Conservation (phyloP, 306 rosid species). For the Lathyrus sativus region DNA sequence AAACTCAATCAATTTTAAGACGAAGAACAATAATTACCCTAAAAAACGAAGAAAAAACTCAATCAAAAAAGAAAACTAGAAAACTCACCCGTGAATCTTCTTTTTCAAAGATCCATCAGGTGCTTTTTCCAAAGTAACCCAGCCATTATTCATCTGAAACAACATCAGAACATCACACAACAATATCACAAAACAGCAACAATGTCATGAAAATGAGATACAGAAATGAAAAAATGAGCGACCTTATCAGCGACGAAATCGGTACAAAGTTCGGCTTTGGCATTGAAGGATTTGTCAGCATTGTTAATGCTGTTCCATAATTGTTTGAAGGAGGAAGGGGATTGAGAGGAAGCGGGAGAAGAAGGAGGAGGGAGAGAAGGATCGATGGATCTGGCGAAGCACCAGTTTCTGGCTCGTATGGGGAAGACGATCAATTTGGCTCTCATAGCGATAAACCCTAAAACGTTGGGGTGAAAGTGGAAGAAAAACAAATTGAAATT, state of each 20-base stretch:
- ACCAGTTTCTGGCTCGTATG: slow-evolving; percentile 81
- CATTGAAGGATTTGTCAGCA: slow-evolving; percentile 40
- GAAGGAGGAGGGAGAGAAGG: slow-evolving; percentile 37
- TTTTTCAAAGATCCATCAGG: slow-evolving; percentile 67
- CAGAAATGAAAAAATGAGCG: neutral
- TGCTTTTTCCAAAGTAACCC: slow-evolving; percentile 76
- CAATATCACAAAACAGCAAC: neutral
- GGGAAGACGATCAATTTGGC: slow-evolving; percentile 91
- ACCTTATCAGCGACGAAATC: slow-evolving; percentile 79
- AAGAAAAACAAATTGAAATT: neutral
- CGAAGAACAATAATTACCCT: neutral
- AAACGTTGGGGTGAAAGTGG: neutral
- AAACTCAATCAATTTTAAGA: slow-evolving; percentile 20
- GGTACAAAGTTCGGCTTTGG: slow-evolving; percentile 63
- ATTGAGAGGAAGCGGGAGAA: slow-evolving; percentile 42
- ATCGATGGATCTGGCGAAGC: slow-evolving; percentile 69
- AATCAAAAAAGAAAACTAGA: neutral
- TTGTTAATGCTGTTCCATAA: slow-evolving; percentile 53
- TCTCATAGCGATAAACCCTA: slow-evolving; percentile 53
- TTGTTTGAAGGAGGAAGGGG: slow-evolving; percentile 64
- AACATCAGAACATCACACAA: neutral
- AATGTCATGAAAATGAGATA: neutral
- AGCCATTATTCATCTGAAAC: slow-evolving; percentile 74
- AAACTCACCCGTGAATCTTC: slow-evolving; percentile 72
- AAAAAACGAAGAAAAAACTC: neutral